Percentiles rank a stretch among this genome's conserved stretches.
phyloP scores from a whole-genome alignment of 2,329 filamentous ascomycete species.

The Neopestalotiopsis rosae region DNA sequence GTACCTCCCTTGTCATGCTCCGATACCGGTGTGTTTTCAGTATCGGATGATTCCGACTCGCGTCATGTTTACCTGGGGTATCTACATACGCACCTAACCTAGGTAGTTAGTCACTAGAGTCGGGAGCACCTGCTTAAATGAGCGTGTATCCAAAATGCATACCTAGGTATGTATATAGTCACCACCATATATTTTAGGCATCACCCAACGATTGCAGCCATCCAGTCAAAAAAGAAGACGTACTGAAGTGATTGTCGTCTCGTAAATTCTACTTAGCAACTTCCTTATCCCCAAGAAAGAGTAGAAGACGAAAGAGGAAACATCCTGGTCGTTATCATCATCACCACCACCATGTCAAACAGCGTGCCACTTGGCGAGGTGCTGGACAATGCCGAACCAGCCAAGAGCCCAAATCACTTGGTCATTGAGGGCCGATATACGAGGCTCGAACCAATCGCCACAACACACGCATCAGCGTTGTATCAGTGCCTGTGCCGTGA shows the following conservation, averaged over 20 bases:
- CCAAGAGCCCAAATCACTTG: constrained; percentile 7
- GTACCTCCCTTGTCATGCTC: background rate
- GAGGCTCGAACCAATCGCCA: constrained; percentile 4
- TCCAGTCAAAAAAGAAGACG: too few relatives aligned
- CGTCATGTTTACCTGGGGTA: background rate
- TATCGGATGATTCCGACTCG: background rate
- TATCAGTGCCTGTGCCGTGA: constrained; percentile 14
- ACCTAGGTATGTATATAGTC: too few relatives aligned
- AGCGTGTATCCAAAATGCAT: too few relatives aligned
- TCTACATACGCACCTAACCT: too few relatives aligned
- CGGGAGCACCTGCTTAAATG: too few relatives aligned
- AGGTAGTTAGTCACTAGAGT: too few relatives aligned
- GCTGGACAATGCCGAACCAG: constrained; percentile 6
- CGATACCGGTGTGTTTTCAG: background rate
- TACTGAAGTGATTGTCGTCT: too few relatives aligned
- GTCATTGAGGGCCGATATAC: constrained; percentile 3
- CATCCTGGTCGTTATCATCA: background rate
- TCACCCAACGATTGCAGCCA: too few relatives aligned
- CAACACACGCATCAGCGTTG: constrained; percentile 13
- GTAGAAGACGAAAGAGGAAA: background rate
- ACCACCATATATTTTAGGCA: too few relatives aligned
- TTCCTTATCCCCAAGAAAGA: too few relatives aligned
- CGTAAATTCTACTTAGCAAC: too few relatives aligned
- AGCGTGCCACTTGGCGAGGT: constrained; percentile 13
- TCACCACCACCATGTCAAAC: background rate